These are phyloP conservation scores for Ganoderma leucocontextum DNA, from an alignment of 1,284 basidiomycete genomes.

Conservation along the genomic window DNA sequence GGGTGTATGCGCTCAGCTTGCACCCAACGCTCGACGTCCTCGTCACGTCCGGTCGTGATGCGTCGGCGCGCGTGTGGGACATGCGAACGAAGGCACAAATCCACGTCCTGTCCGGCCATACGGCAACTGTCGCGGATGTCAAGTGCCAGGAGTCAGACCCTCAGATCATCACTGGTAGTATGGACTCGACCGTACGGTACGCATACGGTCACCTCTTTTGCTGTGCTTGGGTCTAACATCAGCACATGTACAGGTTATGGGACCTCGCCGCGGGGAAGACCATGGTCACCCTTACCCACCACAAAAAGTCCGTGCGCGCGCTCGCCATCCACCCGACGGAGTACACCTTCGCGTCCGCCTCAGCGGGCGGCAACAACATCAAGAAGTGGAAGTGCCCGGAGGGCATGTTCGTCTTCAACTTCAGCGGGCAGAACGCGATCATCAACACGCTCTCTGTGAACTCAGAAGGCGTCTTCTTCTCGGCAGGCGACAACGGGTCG, in stretches of 20 bases:
- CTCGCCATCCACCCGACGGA: conserved; percentile 96
- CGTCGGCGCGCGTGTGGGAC: conserved; percentile 97
- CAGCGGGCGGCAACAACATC: conserved; percentile 97
- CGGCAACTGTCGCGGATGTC: conserved; percentile 93
- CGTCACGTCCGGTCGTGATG: conserved; percentile 94
- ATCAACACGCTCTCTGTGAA: conserved; percentile 97
- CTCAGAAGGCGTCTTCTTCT: conserved; percentile 96
- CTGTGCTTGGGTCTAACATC: not conserved
- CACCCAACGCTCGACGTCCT: conserved; percentile 97
- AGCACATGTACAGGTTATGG: conserved; percentile 77
- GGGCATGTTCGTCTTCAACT: conserved; percentile 95
- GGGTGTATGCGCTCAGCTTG: conserved; percentile 90
- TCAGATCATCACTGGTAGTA: conserved; percentile 96
- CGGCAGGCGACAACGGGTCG: conserved; percentile 92
- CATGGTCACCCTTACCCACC: conserved; percentile 95
- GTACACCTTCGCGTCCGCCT: conserved; percentile 95
- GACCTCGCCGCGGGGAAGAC: conserved; percentile 99
- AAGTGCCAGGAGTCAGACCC: conserved; percentile 97
- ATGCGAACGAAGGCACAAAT: conserved; percentile 98
- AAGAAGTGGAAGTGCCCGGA: conserved; percentile 99
- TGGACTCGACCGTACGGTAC: conserved; percentile 95
- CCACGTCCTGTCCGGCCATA: conserved; percentile 93
- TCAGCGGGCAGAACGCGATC: conserved; percentile 95
- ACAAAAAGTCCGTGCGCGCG: conserved; percentile 97
- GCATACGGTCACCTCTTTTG: conserved; percentile 34